Base-by-base conservation (phyloP, 495 filamentous ascomycete species). In the Parathielavia appendiculata region DNA sequence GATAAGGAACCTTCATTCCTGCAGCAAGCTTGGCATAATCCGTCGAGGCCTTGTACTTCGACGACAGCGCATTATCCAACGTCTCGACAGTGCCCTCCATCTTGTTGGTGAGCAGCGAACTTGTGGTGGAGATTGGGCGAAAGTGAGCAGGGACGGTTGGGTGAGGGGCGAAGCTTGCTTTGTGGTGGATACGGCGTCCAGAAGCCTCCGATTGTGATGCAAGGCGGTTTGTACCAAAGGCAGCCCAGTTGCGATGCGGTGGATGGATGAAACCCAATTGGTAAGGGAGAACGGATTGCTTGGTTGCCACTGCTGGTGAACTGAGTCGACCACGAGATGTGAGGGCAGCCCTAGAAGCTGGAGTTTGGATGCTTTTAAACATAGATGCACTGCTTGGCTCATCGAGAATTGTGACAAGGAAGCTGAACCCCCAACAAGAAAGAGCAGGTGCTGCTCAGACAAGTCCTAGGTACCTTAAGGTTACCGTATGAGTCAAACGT, bases 1-100 rank as follows among this genome's bases (percentile, higher is more conserved):
- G 67, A 64, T 83, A 84, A 10, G 87, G 87, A 9, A 73, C 73
- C 35, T 66, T 41, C 36, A 60, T 51, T 5, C 47, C 58, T 0
- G 19, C 65, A 14, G 69, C 67, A 54, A 66, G 55, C 55, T 69
- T 71, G 52, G 54, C 56, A 43, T 63, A 71, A n/a, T 70, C 67
- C 1, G 66, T 69, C 50, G 65, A 68, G 1, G 66, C 66, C 19
- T 57, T 62, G 48, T 70, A 68, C 56, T 51, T 65, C n/a, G 44
- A 41, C 1, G 63, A 47, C 9, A 70, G 53, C 14, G 62, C 17
- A 11, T 52, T 36, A 11, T 58, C 51, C 23, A 20, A 38, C 13
- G 40, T 51, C 17, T 59, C 49, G 36, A 26, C 36, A 26, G 39
- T 16, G 20, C 14, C 49, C 19, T 64, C 65, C 69, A 66, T 71